A percentile compares a stretch with the other conserved stretches of the same genome.
Conservation (phyloP, 192 early-diverging fungal species). For the Mortierella claussenii region DNA sequence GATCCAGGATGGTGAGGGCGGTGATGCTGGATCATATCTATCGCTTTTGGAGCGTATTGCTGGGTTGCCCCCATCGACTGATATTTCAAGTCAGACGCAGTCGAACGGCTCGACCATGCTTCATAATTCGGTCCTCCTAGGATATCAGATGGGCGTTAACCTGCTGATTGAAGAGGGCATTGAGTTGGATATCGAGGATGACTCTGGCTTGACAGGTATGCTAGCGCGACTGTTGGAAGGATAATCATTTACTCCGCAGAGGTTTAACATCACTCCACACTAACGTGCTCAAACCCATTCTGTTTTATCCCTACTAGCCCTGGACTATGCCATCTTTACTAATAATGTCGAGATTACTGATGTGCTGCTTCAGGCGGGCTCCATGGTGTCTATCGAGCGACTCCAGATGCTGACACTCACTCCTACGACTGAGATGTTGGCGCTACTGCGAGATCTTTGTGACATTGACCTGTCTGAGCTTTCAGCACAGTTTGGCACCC, state of each 20-base stretch:
- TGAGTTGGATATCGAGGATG: conserved; percentile 47
- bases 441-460: conserved; percentile 19
- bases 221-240: too few species aligned
- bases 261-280: too few species aligned
- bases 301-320: conserved; percentile 16
- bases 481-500: not conserved
- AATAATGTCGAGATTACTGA: conserved; percentile 36
- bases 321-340: conserved; percentile 48
- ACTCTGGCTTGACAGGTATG: conserved; percentile 47
- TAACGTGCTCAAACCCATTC: not conserved
- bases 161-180: conserved; percentile 49
- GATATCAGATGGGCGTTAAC: conserved; percentile 29
- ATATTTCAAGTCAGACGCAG: conserved; percentile 47
- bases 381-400: conserved; percentile 29
- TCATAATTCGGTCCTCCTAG: conserved; percentile 44
- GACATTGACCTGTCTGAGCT: conserved; percentile 7
- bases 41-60: conserved; percentile 46
- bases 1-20: conserved; percentile 42
- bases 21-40: conserved; percentile 37
- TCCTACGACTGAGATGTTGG: conserved; percentile 22
- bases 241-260: too few species aligned
- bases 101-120: conserved; percentile 47
- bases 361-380: conserved; percentile 25
- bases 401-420: conserved; percentile 7
- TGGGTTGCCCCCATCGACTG: conserved; percentile 36